Percentiles rank a stretch among this genome's conserved stretches.
Conservation (phyloP, 345 rosid genomes). For the Brassica napus region DNA sequence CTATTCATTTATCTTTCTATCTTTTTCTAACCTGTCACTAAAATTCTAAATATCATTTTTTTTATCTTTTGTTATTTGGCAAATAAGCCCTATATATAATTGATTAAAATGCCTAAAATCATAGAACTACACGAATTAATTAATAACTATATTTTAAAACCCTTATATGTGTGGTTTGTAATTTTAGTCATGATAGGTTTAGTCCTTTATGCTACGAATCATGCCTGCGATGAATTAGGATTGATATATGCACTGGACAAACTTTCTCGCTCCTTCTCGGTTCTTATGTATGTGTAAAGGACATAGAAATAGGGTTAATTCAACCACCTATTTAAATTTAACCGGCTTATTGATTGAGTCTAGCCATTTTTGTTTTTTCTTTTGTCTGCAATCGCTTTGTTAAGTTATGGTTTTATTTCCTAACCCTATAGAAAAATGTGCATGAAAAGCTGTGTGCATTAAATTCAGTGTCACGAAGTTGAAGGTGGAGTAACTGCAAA, state of each 20-base stretch:
- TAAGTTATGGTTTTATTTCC: not conserved
- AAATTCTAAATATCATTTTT: too few species aligned
- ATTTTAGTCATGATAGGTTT: not conserved
- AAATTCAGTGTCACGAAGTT: conserved; percentile 36
- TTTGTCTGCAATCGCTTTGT: not conserved
- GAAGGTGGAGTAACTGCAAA: conserved; percentile 41
- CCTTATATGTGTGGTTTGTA: not conserved
- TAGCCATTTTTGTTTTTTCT: not conserved
- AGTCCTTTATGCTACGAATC: not conserved
- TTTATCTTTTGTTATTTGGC: too few species aligned
- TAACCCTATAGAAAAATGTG: not conserved
- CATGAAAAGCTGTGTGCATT: conserved; percentile 21
- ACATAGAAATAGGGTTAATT: not conserved
- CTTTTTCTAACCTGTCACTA: too few species aligned
- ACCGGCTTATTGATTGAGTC: not conserved
- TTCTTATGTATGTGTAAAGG: not conserved
- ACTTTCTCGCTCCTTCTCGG: not conserved
- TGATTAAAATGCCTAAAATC: not conserved
- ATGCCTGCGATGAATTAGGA: not conserved
- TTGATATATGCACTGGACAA: not conserved
- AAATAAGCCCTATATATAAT: not conserved
- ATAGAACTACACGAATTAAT: not conserved
- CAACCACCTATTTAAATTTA: not conserved
- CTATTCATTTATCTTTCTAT: too few species aligned
- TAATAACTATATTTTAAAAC: not conserved